Percentiles rank a stretch among this genome's conserved stretches.
Conservation (phyloP, 1,284 basidiomycete species). For the Xanthoconium separans region DNA sequence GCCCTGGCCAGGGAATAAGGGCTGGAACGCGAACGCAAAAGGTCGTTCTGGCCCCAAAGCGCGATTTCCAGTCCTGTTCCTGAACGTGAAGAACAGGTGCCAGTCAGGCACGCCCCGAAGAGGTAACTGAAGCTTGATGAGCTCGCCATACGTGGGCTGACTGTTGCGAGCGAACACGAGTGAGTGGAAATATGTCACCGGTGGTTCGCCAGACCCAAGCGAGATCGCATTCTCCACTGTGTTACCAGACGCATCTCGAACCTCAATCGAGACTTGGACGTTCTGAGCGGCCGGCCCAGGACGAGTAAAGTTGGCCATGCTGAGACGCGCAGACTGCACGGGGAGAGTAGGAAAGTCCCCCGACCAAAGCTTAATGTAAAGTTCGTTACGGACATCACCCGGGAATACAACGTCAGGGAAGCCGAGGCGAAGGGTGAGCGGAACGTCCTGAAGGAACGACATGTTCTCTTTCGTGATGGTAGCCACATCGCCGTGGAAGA, state of each 20-base stretch:
- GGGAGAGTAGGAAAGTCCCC: slow-evolving; percentile 73
- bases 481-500: slow-evolving; percentile 80
- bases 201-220: slow-evolving; percentile 83
- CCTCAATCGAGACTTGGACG: slow-evolving; percentile 89
- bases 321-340: slow-evolving; percentile 50
- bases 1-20: slow-evolving; percentile 76
- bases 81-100: slow-evolving; percentile 95
- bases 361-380: slow-evolving; percentile 93
- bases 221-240: slow-evolving; percentile 75
- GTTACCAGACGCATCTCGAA: slow-evolving; percentile 77
- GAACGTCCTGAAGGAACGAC: slow-evolving; percentile 80
- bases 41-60: slow-evolving; percentile 62
- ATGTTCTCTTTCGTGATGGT: slow-evolving; percentile 84
- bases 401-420: slow-evolving; percentile 98
- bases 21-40: slow-evolving; percentile 92
- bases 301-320: slow-evolving; percentile 61
- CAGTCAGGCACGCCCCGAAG: slow-evolving; percentile 70
- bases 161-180: slow-evolving; percentile 87
- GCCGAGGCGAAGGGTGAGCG: slow-evolving; percentile 85
- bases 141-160: slow-evolving; percentile 89
- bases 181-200: slow-evolving; percentile 81
- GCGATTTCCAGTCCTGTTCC: slow-evolving; percentile 69
- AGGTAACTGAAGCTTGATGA: slow-evolving; percentile 86
- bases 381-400: slow-evolving; percentile 88
- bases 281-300: slow-evolving; percentile 61